A percentile compares a stretch with the other conserved stretches of the same genome.
phyloP scores from a whole-genome alignment of 257 asterid species.

The Cinchona pubescens region DNA sequence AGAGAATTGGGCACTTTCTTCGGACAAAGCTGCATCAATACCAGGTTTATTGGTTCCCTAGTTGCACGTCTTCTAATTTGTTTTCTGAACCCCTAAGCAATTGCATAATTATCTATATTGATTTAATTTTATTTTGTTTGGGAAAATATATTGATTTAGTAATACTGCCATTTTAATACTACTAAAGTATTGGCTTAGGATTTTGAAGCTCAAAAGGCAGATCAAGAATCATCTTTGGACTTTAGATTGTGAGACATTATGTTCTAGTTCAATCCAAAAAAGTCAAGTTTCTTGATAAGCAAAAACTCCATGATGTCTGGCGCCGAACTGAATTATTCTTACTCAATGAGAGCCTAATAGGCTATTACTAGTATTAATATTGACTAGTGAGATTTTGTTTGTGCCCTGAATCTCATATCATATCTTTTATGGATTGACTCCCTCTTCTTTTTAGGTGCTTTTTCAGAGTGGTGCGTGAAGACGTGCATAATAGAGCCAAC shows the following conservation, averaged over 20 bases:
- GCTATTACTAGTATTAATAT: background rate
- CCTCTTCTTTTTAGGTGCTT: slow-evolving; percentile 28
- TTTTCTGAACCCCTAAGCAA: slow-evolving; percentile 9
- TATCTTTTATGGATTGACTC: slow-evolving; percentile 34
- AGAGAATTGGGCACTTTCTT: background rate
- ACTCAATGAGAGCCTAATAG: background rate
- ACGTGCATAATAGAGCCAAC: background rate
- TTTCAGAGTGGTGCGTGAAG: slow-evolving; percentile 12
- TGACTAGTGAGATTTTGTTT: slow-evolving; percentile 13
- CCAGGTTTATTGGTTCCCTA: slow-evolving; percentile 8
- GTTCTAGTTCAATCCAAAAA: background rate
- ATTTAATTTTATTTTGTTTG: too few relatives aligned
- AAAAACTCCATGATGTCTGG: slow-evolving; percentile 16
- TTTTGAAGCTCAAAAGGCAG: background rate
- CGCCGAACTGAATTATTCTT: slow-evolving; percentile 26
- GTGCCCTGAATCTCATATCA: slow-evolving; percentile 1
- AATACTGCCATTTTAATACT: background rate
- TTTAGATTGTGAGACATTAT: background rate
- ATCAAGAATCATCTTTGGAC: slow-evolving; percentile 1
- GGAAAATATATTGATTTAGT: background rate
- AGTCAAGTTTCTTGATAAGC: slow-evolving; percentile 18
- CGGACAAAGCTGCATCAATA: slow-evolving; percentile 3
- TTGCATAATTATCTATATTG: background rate
- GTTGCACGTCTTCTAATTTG: slow-evolving; percentile 17
- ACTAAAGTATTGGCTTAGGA: background rate